Evolutionary conservation across 2,329 filamentous ascomycete species (phyloP).

Genomic region (Ploettnerulaceae sp.): DNA sequence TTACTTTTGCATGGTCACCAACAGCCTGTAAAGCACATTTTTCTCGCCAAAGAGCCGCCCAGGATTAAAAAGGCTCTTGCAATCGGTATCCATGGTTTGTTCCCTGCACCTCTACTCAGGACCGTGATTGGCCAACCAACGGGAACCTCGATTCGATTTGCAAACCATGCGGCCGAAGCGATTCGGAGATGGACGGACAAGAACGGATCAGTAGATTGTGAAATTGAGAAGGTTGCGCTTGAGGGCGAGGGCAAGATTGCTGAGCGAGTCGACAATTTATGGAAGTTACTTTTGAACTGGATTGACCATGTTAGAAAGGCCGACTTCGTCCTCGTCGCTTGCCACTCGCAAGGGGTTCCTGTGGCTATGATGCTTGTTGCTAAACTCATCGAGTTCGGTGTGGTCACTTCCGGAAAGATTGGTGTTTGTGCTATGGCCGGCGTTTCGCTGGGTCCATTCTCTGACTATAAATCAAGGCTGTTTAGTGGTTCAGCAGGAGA

Average conservation of each 20-base stretch:
- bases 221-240: slow-evolving; percentile 89
- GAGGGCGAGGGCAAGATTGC: slow-evolving; percentile 92
- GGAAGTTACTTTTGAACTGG: slow-evolving; percentile 93
- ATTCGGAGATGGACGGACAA: slow-evolving; percentile 77
- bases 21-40: slow-evolving; percentile 63
- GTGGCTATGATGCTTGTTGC: slow-evolving; percentile 89
- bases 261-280: slow-evolving; percentile 85
- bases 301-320: slow-evolving; percentile 83
- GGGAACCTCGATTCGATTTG: slow-evolving; percentile 90
- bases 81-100: slow-evolving; percentile 92
- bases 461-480: slow-evolving; percentile 84
- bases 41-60: slow-evolving; percentile 61
- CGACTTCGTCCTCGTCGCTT: slow-evolving; percentile 87
- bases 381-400: slow-evolving; percentile 86
- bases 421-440: slow-evolving; percentile 85
- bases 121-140: slow-evolving; percentile 91
- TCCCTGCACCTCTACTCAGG: slow-evolving; percentile 82
- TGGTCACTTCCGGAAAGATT: slow-evolving; percentile 70
- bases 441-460: slow-evolving; percentile 87
- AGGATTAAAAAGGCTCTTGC: slow-evolving; percentile 81
- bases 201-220: slow-evolving; percentile 66
- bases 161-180: slow-evolving; percentile 76
- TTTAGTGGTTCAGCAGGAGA: slow-evolving; percentile 90
- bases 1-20: slow-evolving; percentile 53
- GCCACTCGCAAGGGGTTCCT: slow-evolving; percentile 92